phyloP scores from a whole-genome alignment of 2,329 filamentous ascomycete genomes.

The Stenocarpella maydis region DNA sequence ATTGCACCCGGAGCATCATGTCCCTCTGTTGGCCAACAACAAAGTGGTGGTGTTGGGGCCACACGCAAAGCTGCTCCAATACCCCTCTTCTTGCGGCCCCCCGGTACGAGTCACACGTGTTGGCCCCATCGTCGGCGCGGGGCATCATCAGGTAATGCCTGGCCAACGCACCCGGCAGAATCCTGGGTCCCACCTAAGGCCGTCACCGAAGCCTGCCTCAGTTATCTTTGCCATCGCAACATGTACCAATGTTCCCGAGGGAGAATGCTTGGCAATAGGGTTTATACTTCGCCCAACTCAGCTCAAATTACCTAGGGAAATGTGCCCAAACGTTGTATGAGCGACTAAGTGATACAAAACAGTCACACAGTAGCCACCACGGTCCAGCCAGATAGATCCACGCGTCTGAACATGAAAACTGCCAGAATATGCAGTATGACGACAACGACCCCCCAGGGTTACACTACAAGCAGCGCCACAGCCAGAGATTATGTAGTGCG shows the following conservation, averaged over 20 bases:
- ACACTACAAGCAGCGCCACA: slow-evolving; percentile 13
- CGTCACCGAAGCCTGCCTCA: slow-evolving; percentile 11
- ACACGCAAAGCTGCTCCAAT: neutral
- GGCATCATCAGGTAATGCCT: slow-evolving; percentile 7
- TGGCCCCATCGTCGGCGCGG: slow-evolving; percentile 9
- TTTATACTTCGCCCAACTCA: too few relatives aligned
- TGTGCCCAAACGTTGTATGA: too few relatives aligned
- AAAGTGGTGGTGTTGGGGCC: neutral
- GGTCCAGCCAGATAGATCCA: neutral
- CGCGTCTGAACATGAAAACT: neutral
- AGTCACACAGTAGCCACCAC: neutral
- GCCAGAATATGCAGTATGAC: slow-evolving; percentile 30
- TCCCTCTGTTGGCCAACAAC: too few relatives aligned
- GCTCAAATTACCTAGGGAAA: too few relatives aligned
- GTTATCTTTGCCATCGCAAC: neutral
- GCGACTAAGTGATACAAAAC: neutral
- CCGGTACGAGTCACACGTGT: slow-evolving; percentile 1
- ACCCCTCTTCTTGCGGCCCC: neutral
- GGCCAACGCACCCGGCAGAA: slow-evolving; percentile 19
- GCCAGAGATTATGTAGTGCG: neutral
- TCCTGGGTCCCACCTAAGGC: slow-evolving; percentile 8
- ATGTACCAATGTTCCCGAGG: too few relatives aligned
- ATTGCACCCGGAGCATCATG: too few relatives aligned
- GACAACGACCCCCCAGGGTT: slow-evolving; percentile 15
- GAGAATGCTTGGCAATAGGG: too few relatives aligned